phyloP scores from a whole-genome alignment of 441 rosid species.

The Pelargonium citronellum region DNA sequence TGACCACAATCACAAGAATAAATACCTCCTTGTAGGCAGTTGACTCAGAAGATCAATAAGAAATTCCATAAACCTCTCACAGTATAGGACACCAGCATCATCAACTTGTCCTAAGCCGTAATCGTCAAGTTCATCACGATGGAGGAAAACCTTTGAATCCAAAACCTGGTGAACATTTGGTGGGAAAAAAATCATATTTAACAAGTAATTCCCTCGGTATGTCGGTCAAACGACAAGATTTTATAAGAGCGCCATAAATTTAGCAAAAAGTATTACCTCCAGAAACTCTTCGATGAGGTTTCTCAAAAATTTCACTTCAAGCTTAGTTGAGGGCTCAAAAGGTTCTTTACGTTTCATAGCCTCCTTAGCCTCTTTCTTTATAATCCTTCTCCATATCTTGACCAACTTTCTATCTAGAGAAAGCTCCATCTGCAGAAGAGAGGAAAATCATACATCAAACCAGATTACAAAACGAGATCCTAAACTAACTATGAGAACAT shows the following conservation, averaged over 20 bases:
- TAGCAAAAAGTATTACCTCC: constrained; percentile 42
- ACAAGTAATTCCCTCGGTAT: neutral
- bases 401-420: constrained; percentile 73
- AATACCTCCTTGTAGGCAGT: constrained; percentile 94
- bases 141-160: constrained; percentile 56
- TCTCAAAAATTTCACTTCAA: constrained; percentile 78
- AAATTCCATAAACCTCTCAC: constrained; percentile 98
- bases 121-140: constrained; percentile 31
- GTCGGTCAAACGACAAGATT: neutral
- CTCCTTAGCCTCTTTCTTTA: constrained; percentile 70
- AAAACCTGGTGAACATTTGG: constrained; percentile 49
- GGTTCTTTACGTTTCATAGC: constrained; percentile 47
- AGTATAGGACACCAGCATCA: constrained; percentile 73
- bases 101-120: constrained; percentile 41
- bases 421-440: constrained; percentile 71
- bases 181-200: neutral
- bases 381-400: constrained; percentile 82
- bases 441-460: constrained; percentile 18
- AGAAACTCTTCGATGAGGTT: constrained; percentile 84
- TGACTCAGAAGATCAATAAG: constrained; percentile 94
- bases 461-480: constrained; percentile 18
- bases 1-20: neutral
- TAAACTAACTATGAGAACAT: neutral
- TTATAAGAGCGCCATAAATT: neutral
- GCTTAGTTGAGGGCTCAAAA: constrained; percentile 53